Conservation (phyloP, 306 rosid species). For the Acacia acuminata region DNA sequence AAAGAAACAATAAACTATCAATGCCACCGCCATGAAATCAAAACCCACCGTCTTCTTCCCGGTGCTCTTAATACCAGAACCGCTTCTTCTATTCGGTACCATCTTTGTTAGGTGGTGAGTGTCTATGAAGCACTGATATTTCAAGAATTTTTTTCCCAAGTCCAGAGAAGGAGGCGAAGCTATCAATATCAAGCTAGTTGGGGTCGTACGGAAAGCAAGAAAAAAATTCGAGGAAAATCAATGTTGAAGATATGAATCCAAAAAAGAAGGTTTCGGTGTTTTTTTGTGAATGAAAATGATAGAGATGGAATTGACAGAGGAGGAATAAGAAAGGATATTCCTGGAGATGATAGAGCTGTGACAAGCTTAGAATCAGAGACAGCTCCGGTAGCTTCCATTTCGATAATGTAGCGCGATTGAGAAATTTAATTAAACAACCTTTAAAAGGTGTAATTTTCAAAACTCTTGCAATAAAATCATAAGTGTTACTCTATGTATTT, state of each 20-base stretch:
- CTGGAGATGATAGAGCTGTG: background rate
- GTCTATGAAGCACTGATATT: background rate
- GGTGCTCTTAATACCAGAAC: background rate
- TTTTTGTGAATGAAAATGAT: background rate
- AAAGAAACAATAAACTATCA: background rate
- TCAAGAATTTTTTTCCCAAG: too few relatives aligned
- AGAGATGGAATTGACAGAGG: background rate
- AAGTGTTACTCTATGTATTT: too few relatives aligned
- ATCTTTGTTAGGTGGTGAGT: background rate
- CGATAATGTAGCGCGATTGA: background rate
- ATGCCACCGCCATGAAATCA: background rate
- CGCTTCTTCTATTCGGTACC: background rate
- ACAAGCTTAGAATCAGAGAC: background rate
- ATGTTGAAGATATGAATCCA: background rate
- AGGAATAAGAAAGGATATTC: background rate
- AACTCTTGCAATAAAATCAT: background rate
- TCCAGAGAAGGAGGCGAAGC: background rate
- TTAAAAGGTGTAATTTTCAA: background rate
- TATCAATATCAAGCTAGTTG: background rate
- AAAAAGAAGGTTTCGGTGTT: background rate
- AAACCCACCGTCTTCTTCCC: conserved; percentile 6
- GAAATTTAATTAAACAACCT: background rate
- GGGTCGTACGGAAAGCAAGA: background rate
- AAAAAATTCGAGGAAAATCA: background rate
- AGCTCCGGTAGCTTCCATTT: too few relatives aligned